phyloP scores from a whole-genome alignment of 257 asterid genomes.

The Petunia axillaris region DNA sequence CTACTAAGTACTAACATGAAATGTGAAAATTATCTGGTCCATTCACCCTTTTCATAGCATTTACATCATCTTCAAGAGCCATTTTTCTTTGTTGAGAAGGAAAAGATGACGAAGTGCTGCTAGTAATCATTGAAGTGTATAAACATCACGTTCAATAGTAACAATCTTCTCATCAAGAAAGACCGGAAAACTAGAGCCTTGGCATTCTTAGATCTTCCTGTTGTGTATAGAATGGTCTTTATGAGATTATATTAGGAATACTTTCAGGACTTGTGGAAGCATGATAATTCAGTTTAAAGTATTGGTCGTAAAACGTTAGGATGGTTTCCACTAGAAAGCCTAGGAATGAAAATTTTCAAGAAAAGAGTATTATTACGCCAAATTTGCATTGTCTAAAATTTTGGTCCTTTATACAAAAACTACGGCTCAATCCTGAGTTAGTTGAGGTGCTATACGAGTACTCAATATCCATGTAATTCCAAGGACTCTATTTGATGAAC shows the following conservation, averaged over 20 bases:
- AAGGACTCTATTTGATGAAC: not conserved
- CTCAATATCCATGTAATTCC: not conserved
- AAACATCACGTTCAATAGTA: not conserved
- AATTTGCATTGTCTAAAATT: not conserved
- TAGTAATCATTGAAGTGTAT: not conserved
- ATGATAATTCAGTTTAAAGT: not conserved
- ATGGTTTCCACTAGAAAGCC: not conserved
- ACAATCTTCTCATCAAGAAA: not conserved
- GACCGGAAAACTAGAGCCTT: not conserved
- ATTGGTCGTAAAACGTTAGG: not conserved
- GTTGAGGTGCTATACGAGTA: not conserved
- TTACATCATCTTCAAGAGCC: not conserved
- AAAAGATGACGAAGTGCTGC: not conserved
- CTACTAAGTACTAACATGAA: not conserved
- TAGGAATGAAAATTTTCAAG: not conserved
- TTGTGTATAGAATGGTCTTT: not conserved
- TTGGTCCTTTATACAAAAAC: not conserved
- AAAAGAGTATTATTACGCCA: not conserved
- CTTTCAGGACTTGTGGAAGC: not conserved
- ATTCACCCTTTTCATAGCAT: not conserved
- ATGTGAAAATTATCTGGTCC: not conserved
- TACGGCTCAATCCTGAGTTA: not conserved
- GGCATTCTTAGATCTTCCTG: conserved; percentile 9
- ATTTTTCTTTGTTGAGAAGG: not conserved
- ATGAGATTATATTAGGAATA: conserved; percentile 4